These are phyloP conservation scores for Camelina hispida DNA, from an alignment of 345 rosid genomes.

Conservation along the genomic window DNA sequence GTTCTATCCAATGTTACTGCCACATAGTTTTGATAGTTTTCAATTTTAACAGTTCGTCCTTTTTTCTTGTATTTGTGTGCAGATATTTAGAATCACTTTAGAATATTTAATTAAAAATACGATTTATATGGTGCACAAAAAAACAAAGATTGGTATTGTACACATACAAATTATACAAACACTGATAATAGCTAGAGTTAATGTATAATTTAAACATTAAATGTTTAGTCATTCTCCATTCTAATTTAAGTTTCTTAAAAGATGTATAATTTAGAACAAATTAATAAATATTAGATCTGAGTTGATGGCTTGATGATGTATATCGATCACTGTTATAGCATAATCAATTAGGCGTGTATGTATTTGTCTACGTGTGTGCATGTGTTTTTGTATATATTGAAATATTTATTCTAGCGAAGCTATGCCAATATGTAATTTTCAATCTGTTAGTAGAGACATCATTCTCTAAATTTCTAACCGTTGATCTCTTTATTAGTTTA, in stretches of 20 bases:
- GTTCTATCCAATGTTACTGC: neutral
- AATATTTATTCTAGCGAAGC: conserved; percentile 19
- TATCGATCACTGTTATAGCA: conserved; percentile 13
- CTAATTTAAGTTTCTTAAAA: neutral
- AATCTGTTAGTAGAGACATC: conserved; percentile 44
- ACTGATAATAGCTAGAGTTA: neutral
- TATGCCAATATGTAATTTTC: conserved; percentile 25
- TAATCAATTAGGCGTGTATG: neutral
- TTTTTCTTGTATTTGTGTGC: no score
- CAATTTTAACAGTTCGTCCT: neutral
- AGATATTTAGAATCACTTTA: neutral
- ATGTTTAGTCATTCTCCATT: neutral
- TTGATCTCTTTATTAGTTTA: conserved; percentile 16
- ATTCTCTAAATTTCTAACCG: conserved; percentile 26
- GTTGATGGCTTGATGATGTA: neutral
- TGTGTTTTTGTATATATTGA: conserved; percentile 20
- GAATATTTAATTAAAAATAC: neutral
- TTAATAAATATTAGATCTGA: neutral
- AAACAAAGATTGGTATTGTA: neutral
- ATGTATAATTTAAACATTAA: neutral
- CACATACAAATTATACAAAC: neutral
- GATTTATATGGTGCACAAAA: neutral
- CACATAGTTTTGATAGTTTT: neutral
- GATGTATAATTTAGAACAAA: neutral
- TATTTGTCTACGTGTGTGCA: conserved; percentile 30